phyloP scores from a whole-genome alignment of 768 basidiomycete species.

The Gloeophyllum trabeum region DNA sequence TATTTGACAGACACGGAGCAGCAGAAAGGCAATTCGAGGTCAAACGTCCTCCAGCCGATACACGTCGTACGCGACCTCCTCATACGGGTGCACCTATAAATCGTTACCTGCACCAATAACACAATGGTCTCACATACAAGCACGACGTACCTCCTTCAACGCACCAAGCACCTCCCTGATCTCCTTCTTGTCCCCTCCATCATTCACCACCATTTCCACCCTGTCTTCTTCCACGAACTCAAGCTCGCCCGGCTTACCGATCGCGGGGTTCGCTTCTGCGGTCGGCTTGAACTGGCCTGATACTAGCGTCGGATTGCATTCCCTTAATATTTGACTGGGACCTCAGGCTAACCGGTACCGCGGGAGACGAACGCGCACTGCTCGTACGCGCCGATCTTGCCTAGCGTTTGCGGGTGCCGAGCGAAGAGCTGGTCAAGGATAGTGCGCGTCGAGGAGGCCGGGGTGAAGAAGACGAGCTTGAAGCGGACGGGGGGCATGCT shows the following conservation, averaged over 20 bases:
- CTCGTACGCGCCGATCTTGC: slow-evolving; percentile 41
- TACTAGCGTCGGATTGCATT: neutral
- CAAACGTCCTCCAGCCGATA: slow-evolving; percentile 35
- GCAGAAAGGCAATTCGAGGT: too few species aligned
- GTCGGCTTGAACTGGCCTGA: slow-evolving; percentile 36
- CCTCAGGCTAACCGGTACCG: slow-evolving; percentile 31
- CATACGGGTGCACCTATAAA: slow-evolving; percentile 40
- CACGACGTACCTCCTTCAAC: slow-evolving; percentile 30
- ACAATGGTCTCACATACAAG: neutral
- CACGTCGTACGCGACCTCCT: slow-evolving; percentile 47
- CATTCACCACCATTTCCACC: slow-evolving; percentile 39
- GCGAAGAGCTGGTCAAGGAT: slow-evolving; percentile 35
- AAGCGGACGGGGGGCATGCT: slow-evolving; percentile 14
- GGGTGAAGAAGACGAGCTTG: slow-evolving; percentile 45
- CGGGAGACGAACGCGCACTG: slow-evolving; percentile 41
- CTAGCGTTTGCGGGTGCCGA: slow-evolving; percentile 30
- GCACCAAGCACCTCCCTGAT: slow-evolving; percentile 28
- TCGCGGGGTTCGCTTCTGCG: slow-evolving; percentile 29
- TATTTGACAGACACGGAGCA: too few species aligned
- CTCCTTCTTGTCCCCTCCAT: slow-evolving; percentile 21
- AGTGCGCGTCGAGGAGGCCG: slow-evolving; percentile 25
- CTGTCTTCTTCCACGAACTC: slow-evolving; percentile 41
- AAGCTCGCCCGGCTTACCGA: slow-evolving; percentile 29
- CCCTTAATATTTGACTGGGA: too few species aligned
- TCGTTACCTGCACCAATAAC: neutral